Base-by-base conservation (phyloP, 225 moss, liverwort and hornwort species). In the Physcomitrium patens region DNA sequence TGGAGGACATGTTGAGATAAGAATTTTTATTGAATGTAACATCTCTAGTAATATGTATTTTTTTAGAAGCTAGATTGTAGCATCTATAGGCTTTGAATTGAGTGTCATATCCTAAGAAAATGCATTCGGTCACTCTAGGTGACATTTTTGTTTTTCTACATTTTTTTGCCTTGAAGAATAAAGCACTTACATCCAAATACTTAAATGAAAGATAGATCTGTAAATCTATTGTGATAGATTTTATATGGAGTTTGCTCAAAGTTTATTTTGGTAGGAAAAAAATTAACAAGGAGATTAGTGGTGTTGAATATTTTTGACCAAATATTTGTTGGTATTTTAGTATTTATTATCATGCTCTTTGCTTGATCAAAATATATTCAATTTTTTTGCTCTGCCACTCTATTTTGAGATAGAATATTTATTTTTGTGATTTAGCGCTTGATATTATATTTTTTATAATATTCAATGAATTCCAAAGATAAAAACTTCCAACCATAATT, bases 61-160 rank as follows among this genome's bases (percentile, higher is more conserved):
- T 31, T 13, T 44, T 65, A 12, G 12, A 10, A 10, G 8, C 15
- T 11, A 37, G 64, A 31, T 65, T 12, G 2, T 11, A 65, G 28
- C 28, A 65, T 15, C 64, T 14, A 43, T 65, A 65, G 10, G 64
- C 64, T 31, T 65, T 65, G 10, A 37, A 65, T 31, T 44, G 64
- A 11, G 13, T 3, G 42, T 65, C 28, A 37, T 65, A 65, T 10
- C 64, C 64, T 11, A 65, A 7, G 20, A 43, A 18, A 18, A 31
- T 31, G 31, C 42, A 43, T 1, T 0, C 23, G 19, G 10, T 31
- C 8, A 13, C 31, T 14, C 42, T 24, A 14, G 12, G 19, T 1
- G 27, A 31, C 23, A 65, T 10, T 31, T 65, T 65, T 10, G 13
- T 9, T 13, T 59, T 20, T 9, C 59, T 1, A 15, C n/a, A 15